Conservation (phyloP, 805 yeast genomes). For the Isabelozyma rhagii region DNA sequence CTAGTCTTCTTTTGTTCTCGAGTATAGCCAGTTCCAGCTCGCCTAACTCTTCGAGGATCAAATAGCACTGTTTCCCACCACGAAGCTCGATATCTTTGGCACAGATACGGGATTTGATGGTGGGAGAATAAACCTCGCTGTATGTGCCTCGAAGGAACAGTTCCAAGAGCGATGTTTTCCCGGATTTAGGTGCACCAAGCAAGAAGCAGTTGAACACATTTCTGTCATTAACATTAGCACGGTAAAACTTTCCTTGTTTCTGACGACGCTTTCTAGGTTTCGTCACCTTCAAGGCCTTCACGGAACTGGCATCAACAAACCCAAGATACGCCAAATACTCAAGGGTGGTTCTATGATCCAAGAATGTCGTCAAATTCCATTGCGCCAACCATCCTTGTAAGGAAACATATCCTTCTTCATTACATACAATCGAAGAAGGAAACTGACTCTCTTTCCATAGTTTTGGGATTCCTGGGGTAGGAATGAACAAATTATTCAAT, state of each 20-base stretch:
- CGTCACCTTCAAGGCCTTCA: conserved; percentile 61
- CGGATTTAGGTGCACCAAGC: conserved; percentile 81
- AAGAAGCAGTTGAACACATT: conserved; percentile 90
- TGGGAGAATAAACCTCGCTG: conserved; percentile 72
- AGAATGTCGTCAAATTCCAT: conserved; percentile 94
- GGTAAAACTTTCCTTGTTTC: conserved; percentile 57
- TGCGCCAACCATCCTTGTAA: conserved; percentile 98
- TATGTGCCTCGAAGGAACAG: conserved; percentile 75
- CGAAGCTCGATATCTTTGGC: conserved; percentile 90
- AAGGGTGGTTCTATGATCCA: conserved; percentile 79
- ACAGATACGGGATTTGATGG: conserved; percentile 74
- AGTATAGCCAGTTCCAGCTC: conserved; percentile 80
- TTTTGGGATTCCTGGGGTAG: conserved; percentile 91
- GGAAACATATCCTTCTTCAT: conserved; percentile 85
- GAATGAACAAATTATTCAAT: conserved; percentile 63
- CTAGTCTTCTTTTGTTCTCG: conserved; percentile 64
- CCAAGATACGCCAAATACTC: conserved; percentile 91
- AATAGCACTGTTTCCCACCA: conserved; percentile 94
- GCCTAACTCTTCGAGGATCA: conserved; percentile 87
- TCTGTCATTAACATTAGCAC: conserved; percentile 73
- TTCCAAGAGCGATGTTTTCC: conserved; percentile 81
- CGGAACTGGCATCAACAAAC: conserved; percentile 53
- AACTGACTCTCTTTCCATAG: conserved; percentile 84
- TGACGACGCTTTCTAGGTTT: conserved; percentile 73
- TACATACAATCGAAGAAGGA: conserved; percentile 84